Conservation (phyloP, 768 basidiomycete species). For the Mycena venus region DNA sequence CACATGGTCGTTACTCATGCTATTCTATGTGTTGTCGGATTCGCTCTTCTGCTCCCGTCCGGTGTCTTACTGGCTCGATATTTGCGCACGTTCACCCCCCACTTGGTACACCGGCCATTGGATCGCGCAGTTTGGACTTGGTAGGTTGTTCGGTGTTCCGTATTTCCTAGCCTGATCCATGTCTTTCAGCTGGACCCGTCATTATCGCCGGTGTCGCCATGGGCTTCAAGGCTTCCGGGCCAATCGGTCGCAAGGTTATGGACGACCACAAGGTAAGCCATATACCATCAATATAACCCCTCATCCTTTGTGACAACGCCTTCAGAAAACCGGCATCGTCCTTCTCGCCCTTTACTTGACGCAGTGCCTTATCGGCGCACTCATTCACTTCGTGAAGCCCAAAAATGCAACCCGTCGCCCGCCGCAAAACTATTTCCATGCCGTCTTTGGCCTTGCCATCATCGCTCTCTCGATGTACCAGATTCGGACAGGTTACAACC, state of each 20-base stretch:
- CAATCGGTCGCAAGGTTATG: slow-evolving; percentile 51
- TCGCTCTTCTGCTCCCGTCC: slow-evolving; percentile 65
- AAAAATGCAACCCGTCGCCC: slow-evolving; percentile 53
- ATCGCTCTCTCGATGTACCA: slow-evolving; percentile 66
- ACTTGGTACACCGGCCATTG: slow-evolving; percentile 70
- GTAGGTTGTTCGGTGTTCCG: slow-evolving; percentile 41
- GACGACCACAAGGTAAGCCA: slow-evolving; percentile 62
- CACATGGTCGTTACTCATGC: slow-evolving; percentile 69
- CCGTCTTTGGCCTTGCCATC: slow-evolving; percentile 63
- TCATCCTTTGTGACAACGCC: background rate
- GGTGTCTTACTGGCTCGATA: slow-evolving; percentile 70
- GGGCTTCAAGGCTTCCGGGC: slow-evolving; percentile 55
- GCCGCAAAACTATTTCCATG: slow-evolving; percentile 71
- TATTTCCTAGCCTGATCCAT: slow-evolving; percentile 16
- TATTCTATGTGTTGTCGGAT: slow-evolving; percentile 62
- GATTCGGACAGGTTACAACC: slow-evolving; percentile 59
- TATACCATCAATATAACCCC: background rate
- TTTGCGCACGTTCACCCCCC: slow-evolving; percentile 60
- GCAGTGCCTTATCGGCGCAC: slow-evolving; percentile 63
- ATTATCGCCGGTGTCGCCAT: slow-evolving; percentile 60
- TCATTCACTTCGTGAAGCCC: slow-evolving; percentile 69
- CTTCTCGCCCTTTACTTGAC: slow-evolving; percentile 64
- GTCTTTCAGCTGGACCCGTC: slow-evolving; percentile 54
- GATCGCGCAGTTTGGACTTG: slow-evolving; percentile 61
- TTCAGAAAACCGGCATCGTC: slow-evolving; percentile 62